These are phyloP conservation scores for Thermothelomyces thermophilus DNA, from an alignment of 2,329 filamentous ascomycete species.

Conservation along the genomic window DNA sequence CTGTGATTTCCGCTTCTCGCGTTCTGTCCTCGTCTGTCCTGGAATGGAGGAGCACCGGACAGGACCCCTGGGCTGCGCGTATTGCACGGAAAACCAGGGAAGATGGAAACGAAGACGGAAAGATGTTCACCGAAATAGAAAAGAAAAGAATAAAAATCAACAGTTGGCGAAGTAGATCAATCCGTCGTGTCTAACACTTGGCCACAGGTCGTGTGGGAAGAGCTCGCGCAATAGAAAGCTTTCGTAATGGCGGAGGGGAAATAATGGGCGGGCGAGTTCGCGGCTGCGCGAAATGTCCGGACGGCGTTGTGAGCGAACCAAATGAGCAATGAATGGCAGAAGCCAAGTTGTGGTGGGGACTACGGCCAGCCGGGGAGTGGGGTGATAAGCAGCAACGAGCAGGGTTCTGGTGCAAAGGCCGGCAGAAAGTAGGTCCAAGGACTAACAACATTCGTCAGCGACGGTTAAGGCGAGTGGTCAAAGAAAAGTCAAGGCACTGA, in stretches of 20 bases:
- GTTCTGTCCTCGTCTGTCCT: background rate
- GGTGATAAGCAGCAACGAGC: background rate
- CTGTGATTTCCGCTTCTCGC: slow-evolving; percentile 1
- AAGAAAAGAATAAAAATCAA: too few relatives aligned
- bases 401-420: slow-evolving; percentile 11
- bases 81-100: too few relatives aligned
- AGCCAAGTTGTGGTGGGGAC: background rate
- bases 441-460: background rate
- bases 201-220: too few relatives aligned
- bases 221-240: too few relatives aligned
- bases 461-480: slow-evolving; percentile 21
- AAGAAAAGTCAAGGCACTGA: slow-evolving; percentile 21
- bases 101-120: too few relatives aligned
- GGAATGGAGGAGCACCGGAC: background rate
- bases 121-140: too few relatives aligned
- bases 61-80: too few relatives aligned
- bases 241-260: background rate
- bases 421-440: background rate
- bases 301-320: background rate
- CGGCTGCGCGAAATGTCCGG: too few relatives aligned
- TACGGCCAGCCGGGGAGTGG: background rate
- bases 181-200: too few relatives aligned
- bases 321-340: background rate
- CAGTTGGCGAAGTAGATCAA: too few relatives aligned
- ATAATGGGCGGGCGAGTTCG: background rate